Percentiles rank a stretch among this genome's conserved stretches.
phyloP scores from a whole-genome alignment of 345 rosid species.

The Euphorbia peplus region DNA sequence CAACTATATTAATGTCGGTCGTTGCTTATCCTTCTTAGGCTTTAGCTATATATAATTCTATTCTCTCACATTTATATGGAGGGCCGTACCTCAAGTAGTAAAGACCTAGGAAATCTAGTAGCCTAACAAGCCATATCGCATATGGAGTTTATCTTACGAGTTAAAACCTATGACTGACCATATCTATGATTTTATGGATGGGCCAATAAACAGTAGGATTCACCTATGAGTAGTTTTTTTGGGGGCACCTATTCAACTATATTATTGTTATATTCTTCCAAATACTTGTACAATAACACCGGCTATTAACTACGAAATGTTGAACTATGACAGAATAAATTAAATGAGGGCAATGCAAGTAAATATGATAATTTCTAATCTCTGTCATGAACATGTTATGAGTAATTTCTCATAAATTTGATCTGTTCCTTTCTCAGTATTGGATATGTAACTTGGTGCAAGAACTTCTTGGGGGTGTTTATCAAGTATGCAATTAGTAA shows the following conservation, averaged over 20 bases:
- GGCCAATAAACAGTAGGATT: neutral
- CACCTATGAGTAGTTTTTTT: neutral
- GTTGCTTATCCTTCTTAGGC: too few species aligned
- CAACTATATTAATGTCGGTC: neutral
- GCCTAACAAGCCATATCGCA: neutral
- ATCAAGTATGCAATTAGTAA: neutral
- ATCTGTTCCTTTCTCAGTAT: neutral
- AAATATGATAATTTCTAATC: neutral
- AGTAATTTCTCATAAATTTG: neutral
- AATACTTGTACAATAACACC: neutral
- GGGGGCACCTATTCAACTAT: neutral
- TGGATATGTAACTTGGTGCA: neutral
- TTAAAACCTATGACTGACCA: too few species aligned
- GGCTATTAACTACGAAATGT: neutral
- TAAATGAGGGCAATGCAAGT: slow-evolving; percentile 1
- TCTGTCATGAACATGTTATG: neutral
- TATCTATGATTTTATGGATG: neutral
- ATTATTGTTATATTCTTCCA: neutral
- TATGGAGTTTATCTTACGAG: neutral
- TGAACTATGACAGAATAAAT: neutral
- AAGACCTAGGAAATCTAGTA: neutral
- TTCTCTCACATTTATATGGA: neutral
- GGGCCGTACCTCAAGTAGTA: neutral
- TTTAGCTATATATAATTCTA: neutral
- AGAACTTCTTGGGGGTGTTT: neutral